phyloP scores from a whole-genome alignment of 176 grass and related monocot genomes.

The Panicum miliaceum region DNA sequence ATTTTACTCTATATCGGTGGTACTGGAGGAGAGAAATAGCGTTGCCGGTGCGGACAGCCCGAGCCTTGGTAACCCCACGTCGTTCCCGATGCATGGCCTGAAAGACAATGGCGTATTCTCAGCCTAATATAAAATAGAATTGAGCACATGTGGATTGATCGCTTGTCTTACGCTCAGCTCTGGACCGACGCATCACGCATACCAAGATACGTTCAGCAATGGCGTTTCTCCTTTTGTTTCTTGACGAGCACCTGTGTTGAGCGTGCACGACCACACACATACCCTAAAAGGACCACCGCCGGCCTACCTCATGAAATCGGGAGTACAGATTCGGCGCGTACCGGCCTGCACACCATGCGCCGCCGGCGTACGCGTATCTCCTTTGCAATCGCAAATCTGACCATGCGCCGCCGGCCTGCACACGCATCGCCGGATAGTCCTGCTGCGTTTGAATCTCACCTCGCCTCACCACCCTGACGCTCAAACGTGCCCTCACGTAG shows the following conservation, averaged over 20 bases:
- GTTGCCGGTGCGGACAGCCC: too few relatives aligned
- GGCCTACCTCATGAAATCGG: slow-evolving; percentile 38
- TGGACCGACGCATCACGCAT: background rate
- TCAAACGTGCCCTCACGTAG: background rate
- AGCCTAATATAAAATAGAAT: background rate
- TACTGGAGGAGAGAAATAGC: too few relatives aligned
- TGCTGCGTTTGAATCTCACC: background rate
- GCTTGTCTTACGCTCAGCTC: background rate
- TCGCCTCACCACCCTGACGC: background rate
- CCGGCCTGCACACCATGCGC: background rate
- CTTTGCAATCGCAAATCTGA: background rate
- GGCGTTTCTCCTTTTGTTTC: background rate
- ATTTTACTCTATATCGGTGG: too few relatives aligned
- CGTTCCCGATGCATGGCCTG: too few relatives aligned
- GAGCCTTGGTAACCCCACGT: too few relatives aligned
- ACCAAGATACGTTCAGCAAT: background rate
- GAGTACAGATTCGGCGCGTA: slow-evolving; percentile 30
- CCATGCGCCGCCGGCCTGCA: too few relatives aligned
- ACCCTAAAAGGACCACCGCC: background rate
- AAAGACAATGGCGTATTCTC: too few relatives aligned
- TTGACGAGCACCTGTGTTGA: background rate
- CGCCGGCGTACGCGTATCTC: background rate
- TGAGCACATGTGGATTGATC: background rate
- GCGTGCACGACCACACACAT: background rate
- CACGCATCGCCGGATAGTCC: background rate